A percentile compares a stretch with the other conserved stretches of the same genome.
Conservation (phyloP, 768 basidiomycete species). For the Thelephora aurantiotincta region DNA sequence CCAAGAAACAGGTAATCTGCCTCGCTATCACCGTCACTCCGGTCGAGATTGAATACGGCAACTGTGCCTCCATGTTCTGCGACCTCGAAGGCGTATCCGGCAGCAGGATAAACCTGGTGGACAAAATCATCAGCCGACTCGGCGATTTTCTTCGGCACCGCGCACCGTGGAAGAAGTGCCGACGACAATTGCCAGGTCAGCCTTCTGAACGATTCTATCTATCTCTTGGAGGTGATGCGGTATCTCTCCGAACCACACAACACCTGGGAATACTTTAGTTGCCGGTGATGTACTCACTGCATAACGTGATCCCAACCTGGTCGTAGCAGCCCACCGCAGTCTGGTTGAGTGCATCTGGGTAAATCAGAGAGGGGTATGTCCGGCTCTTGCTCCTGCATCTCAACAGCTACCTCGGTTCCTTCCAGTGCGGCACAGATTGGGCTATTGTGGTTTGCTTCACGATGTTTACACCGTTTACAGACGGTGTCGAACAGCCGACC, state of each 20-base stretch:
- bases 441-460: slow-evolving; percentile 20
- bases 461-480: slow-evolving; percentile 29
- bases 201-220: slow-evolving; percentile 12
- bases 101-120: slow-evolving; percentile 20
- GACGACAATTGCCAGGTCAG: slow-evolving; percentile 24
- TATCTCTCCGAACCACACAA: slow-evolving; percentile 29
- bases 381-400: slow-evolving; percentile 17
- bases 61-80: slow-evolving; percentile 19
- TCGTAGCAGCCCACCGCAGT: slow-evolving; percentile 18
- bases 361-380: slow-evolving; percentile 14
- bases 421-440: slow-evolving; percentile 11
- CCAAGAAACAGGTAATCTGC: slow-evolving; percentile 39
- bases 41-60: slow-evolving; percentile 22
- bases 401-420: slow-evolving; percentile 14
- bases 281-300: too few relatives aligned
- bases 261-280: slow-evolving; percentile 14
- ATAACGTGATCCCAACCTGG: too few relatives aligned
- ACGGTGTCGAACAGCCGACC: slow-evolving; percentile 38
- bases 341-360: slow-evolving; percentile 15
- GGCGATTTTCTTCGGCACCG: not conserved
- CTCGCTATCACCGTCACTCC: slow-evolving; percentile 20
- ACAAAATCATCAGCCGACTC: not conserved
- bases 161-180: slow-evolving; percentile 25
- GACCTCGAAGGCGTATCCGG: slow-evolving; percentile 15
- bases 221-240: slow-evolving; percentile 17